These are phyloP conservation scores for Rhododendron simsii DNA, from an alignment of 148 eudicot species.

Conservation along the genomic window DNA sequence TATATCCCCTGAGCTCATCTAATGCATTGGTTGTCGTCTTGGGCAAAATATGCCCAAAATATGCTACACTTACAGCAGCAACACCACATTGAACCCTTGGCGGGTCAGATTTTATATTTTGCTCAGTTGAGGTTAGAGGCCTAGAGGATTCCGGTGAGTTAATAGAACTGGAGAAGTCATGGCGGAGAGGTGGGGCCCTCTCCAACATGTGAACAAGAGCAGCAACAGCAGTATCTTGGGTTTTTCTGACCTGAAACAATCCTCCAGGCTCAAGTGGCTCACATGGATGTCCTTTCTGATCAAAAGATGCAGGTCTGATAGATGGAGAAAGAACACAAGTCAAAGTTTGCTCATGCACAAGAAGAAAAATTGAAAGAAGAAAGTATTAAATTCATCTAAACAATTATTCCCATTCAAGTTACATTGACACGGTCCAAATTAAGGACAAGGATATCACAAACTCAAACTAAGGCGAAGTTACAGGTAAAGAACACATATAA, in stretches of 20 bases:
- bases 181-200: slow-evolving; percentile 54
- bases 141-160: neutral
- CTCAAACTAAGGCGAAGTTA: neutral
- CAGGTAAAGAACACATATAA: neutral
- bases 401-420: neutral
- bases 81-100: slow-evolving; percentile 8
- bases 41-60: slow-evolving; percentile 29
- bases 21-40: slow-evolving; percentile 67
- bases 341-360: neutral
- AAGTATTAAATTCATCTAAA: neutral
- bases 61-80: slow-evolving; percentile 23
- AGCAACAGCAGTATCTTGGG: slow-evolving; percentile 51
- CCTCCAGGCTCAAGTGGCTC: slow-evolving; percentile 30
- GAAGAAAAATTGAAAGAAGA: neutral
- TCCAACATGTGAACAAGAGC: slow-evolving; percentile 43
- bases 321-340: neutral
- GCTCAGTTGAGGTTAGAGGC: neutral
- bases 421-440: neutral
- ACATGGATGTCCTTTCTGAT: slow-evolving; percentile 33
- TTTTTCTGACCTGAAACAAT: slow-evolving; percentile 27
- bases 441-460: neutral
- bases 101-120: neutral
- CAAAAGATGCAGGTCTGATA: slow-evolving; percentile 16
- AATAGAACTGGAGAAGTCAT: slow-evolving; percentile 14
- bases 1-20: slow-evolving; percentile 53